phyloP scores from a whole-genome alignment of 73 alveolate genomes.

The Effrenium voratum region DNA sequence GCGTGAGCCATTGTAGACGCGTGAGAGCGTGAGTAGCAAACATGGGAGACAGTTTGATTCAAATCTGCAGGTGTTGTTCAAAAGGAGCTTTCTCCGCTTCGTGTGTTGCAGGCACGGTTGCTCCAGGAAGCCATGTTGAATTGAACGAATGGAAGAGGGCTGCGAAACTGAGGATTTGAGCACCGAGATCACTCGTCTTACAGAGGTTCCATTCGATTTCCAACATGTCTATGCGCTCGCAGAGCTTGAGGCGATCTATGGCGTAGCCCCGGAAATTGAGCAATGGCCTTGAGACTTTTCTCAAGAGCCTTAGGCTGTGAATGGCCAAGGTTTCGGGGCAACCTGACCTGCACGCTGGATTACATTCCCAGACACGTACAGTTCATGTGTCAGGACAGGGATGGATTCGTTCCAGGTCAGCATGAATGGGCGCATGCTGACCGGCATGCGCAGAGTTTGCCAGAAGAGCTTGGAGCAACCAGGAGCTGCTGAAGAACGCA shows the following conservation, averaged over 20 bases:
- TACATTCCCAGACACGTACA: slow-evolving; percentile 84
- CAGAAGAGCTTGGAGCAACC: too few relatives aligned
- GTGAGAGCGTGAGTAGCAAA: neutral
- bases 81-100: slow-evolving; percentile 44
- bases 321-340: slow-evolving; percentile 45
- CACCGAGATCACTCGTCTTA: slow-evolving; percentile 56
- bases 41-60: too few relatives aligned
- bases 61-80: slow-evolving; percentile 48
- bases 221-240: neutral
- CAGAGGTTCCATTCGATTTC: neutral
- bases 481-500: slow-evolving; percentile 77
- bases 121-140: neutral
- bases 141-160: neutral
- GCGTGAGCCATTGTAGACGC: neutral
- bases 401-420: neutral
- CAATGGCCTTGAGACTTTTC: neutral
- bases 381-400: slow-evolving; percentile 61
- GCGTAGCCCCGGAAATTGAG: slow-evolving; percentile 81
- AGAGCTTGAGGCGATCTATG: slow-evolving; percentile 22
- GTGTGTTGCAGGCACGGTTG: slow-evolving; percentile 29
- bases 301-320: neutral
- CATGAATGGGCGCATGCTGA: too few relatives aligned
- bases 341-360: slow-evolving; percentile 74
- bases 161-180: slow-evolving; percentile 30
- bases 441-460: too few relatives aligned